Percentiles rank a stretch among this genome's conserved stretches.
These are phyloP conservation scores for Clausena lansium DNA, from an alignment of 345 rosid species.

Conservation along the genomic window DNA sequence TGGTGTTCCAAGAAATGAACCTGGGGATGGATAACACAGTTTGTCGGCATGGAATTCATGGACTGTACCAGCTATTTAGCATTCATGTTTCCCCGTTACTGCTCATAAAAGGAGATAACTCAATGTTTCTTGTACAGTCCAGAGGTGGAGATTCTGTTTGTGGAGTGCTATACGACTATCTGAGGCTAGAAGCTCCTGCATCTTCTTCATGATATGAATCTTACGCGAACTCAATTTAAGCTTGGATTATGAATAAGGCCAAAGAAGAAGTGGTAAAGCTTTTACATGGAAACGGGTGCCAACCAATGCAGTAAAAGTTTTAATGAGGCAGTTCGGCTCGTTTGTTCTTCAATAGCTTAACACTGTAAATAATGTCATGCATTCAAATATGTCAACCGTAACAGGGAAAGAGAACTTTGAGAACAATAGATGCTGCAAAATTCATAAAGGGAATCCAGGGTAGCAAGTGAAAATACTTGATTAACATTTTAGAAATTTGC, in stretches of 20 bases:
- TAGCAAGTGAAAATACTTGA: not conserved
- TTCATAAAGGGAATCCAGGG: not conserved
- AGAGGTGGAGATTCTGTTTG: slow-evolving; percentile 32
- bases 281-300: not conserved
- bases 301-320: not conserved
- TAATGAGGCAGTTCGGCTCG: not conserved
- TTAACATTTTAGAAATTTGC: not conserved
- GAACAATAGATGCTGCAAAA: not conserved
- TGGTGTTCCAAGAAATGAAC: slow-evolving; percentile 25
- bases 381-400: not conserved
- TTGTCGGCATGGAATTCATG: slow-evolving; percentile 38
- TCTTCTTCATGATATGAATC: not conserved
- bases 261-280: not conserved
- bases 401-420: not conserved
- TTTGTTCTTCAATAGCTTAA: not conserved
- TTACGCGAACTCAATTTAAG: not conserved
- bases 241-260: not conserved
- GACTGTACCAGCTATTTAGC: slow-evolving; percentile 28
- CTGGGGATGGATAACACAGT: slow-evolving; percentile 36
- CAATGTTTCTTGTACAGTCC: slow-evolving; percentile 30
- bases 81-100: slow-evolving; percentile 22
- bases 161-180: slow-evolving; percentile 36
- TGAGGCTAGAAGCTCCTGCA: slow-evolving; percentile 37
- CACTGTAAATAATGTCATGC: not conserved
- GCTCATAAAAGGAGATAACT: slow-evolving; percentile 32